These are phyloP conservation scores for Fusarium sp. DNA, from an alignment of 2,329 filamentous ascomycete species.

Conservation along the genomic window DNA sequence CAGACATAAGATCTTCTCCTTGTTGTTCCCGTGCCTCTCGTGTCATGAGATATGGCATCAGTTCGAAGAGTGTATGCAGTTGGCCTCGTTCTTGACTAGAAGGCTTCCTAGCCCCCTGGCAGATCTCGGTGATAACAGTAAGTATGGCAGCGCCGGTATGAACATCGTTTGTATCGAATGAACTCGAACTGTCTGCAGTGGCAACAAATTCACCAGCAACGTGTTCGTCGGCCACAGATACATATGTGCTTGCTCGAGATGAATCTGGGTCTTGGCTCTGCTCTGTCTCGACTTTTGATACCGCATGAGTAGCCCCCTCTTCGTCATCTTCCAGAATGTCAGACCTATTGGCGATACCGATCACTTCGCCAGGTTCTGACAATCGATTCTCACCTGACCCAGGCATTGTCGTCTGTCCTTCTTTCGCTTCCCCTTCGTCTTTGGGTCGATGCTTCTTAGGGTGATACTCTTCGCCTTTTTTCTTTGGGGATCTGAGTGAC, in stretches of 20 bases:
- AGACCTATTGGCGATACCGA: neutral
- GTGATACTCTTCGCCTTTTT: neutral
- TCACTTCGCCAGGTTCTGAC: neutral
- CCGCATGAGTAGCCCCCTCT: neutral
- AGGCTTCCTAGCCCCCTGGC: neutral
- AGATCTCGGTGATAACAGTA: constrained; percentile 8
- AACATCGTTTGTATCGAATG: constrained; percentile 2
- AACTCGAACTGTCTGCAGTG: neutral
- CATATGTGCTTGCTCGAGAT: neutral
- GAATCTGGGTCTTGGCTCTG: neutral
- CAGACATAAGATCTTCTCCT: neutral
- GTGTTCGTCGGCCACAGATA: neutral
- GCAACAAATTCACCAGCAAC: neutral
- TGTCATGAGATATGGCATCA: constrained; percentile 29
- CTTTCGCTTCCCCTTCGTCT: neutral
- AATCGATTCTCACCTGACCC: neutral
- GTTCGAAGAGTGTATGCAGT: constrained; percentile 1
- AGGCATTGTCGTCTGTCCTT: neutral
- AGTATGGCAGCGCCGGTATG: constrained; percentile 3
- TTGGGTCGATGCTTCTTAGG: neutral
- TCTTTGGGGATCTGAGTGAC: neutral
- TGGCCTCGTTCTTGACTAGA: neutral
- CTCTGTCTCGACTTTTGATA: neutral
- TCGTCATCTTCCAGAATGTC: neutral
- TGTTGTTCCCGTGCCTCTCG: neutral